phyloP scores from a whole-genome alignment of 768 basidiomycete species.

The Hypholoma fasciculare region DNA sequence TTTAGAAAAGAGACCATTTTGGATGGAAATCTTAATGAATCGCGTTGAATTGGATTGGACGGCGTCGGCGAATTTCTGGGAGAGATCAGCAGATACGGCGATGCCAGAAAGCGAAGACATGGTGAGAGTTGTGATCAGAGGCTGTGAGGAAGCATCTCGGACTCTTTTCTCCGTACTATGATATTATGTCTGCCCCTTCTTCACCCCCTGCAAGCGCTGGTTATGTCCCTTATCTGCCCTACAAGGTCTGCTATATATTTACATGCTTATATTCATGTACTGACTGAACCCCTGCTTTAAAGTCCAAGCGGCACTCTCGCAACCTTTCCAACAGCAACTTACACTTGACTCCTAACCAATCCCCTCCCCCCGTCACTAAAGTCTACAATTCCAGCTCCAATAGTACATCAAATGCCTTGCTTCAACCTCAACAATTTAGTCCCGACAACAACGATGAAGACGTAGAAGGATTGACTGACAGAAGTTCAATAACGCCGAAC shows the following conservation, averaged over 20 bases:
- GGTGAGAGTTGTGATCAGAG: slow-evolving; percentile 20
- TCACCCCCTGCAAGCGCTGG: slow-evolving; percentile 23
- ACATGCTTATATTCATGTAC: slow-evolving; percentile 3
- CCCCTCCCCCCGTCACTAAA: slow-evolving; percentile 26
- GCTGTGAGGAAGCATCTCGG: slow-evolving; percentile 6
- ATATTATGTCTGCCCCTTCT: slow-evolving; percentile 28
- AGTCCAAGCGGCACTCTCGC: slow-evolving; percentile 52
- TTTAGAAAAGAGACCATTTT: slow-evolving; percentile 55
- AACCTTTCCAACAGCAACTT: slow-evolving; percentile 29
- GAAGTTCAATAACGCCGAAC: not conserved
- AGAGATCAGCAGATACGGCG: slow-evolving; percentile 56
- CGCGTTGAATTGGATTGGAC: slow-evolving; percentile 50
- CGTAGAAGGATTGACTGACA: not conserved
- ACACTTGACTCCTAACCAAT: slow-evolving; percentile 24
- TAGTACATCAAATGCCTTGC: slow-evolving; percentile 21
- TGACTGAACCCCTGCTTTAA: slow-evolving; percentile 7
- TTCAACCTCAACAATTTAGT: slow-evolving; percentile 18
- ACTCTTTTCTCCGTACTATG: slow-evolving; percentile 9
- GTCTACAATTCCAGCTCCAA: slow-evolving; percentile 17
- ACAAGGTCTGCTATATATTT: slow-evolving; percentile 36
- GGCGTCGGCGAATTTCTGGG: slow-evolving; percentile 57
- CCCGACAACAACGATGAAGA: slow-evolving; percentile 15
- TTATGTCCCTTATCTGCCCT: slow-evolving; percentile 51
- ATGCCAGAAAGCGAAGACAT: slow-evolving; percentile 84
- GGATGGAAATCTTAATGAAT: slow-evolving; percentile 78